These are phyloP conservation scores for Oemleria cerasiformis DNA, from an alignment of 306 rosid genomes.

Conservation along the genomic window DNA sequence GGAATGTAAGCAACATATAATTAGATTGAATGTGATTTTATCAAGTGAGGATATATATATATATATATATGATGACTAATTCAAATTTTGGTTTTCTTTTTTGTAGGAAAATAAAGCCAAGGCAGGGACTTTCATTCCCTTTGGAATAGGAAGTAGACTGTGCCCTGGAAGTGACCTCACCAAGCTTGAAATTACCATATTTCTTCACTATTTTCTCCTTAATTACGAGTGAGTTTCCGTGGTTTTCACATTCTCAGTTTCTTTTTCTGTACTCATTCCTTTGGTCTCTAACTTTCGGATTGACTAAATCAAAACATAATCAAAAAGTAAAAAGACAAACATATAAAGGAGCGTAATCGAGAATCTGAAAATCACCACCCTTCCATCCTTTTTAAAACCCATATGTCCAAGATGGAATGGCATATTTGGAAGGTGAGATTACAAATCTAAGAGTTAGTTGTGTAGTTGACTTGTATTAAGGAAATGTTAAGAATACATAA, in stretches of 20 bases:
- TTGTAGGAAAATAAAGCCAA: slow-evolving; percentile 29
- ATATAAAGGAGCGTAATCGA: too few species aligned
- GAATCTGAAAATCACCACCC: too few species aligned
- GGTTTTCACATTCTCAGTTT: not conserved
- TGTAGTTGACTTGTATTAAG: too few species aligned
- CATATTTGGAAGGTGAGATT: not conserved
- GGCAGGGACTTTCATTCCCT: slow-evolving; percentile 43
- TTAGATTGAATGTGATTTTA: not conserved
- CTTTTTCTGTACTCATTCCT: not conserved
- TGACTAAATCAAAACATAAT: too few species aligned
- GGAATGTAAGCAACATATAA: slow-evolving; percentile 39
- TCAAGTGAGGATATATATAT: too few species aligned
- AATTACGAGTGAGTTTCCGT: slow-evolving; percentile 39
- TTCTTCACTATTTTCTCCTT: slow-evolving; percentile 54
- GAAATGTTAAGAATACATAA: too few species aligned
- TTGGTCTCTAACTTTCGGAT: too few species aligned
- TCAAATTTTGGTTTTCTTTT: slow-evolving; percentile 1
- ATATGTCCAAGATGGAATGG: too few species aligned
- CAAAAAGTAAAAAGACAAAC: too few species aligned
- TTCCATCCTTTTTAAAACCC: too few species aligned
- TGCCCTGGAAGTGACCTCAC: slow-evolving; percentile 51
- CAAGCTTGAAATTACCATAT: slow-evolving; percentile 40
- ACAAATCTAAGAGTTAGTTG: not conserved
- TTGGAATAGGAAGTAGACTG: slow-evolving; percentile 49
- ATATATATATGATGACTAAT: too few species aligned